Percentiles rank a stretch among this genome's conserved stretches.
Evolutionary conservation across 192 early-diverging fungal species (phyloP).

Genomic region (Linnemannia hyalina): DNA sequence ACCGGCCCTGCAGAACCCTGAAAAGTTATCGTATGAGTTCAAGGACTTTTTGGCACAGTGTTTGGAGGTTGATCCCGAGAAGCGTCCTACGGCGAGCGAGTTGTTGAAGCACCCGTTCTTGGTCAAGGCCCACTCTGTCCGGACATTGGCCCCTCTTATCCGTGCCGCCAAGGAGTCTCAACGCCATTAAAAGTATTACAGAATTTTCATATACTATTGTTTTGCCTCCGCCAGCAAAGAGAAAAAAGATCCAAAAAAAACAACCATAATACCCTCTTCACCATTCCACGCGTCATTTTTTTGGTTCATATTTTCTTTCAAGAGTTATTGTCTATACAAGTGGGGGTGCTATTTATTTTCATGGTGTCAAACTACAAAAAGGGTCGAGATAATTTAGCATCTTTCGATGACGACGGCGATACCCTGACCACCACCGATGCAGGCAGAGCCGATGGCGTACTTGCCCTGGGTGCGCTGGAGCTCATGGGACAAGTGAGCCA

Average conservation of each 20-base stretch:
- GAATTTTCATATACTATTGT: not conserved
- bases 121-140: constrained; percentile 81
- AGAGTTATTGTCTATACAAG: not conserved
- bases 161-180: constrained; percentile 71
- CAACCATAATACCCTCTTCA: not conserved
- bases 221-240: not conserved
- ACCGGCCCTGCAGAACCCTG: constrained; percentile 88
- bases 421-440: constrained; percentile 93
- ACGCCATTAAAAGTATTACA: constrained; percentile 10
- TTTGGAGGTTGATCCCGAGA: constrained; percentile 85
- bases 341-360: not conserved
- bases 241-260: constrained; percentile 17
- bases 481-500: constrained; percentile 88
- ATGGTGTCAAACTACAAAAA: not conserved
- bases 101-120: constrained; percentile 89
- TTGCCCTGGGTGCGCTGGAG: constrained; percentile 85
- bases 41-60: constrained; percentile 83
- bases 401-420: constrained; percentile 40
- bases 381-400: constrained; percentile 13
- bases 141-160: constrained; percentile 85
- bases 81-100: constrained; percentile 81
- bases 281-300: not conserved
- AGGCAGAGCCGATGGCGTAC: constrained; percentile 94
- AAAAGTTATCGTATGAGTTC: constrained; percentile 77
- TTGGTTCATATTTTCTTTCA: not conserved